Evolutionary conservation across 371 early-diverging fungal genomes (phyloP).

Genomic region (Lichtheimia ornata): DNA sequence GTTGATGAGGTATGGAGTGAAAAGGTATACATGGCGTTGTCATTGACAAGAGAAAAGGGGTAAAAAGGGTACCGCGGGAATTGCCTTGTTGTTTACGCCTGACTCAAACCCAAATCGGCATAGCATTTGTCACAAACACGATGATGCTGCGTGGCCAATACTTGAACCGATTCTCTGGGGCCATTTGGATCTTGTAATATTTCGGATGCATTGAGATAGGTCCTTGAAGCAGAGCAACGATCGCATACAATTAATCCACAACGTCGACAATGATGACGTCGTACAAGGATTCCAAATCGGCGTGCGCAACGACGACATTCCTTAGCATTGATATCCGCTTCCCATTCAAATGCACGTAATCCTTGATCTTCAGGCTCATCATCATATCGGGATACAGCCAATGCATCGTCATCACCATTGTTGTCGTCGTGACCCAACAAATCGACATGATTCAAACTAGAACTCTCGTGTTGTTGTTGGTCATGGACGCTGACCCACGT

Average conservation of each 20-base stretch:
- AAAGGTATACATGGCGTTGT: neutral
- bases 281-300: slow-evolving; percentile 62
- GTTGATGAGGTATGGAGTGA: neutral
- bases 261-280: slow-evolving; percentile 88
- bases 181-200: slow-evolving; percentile 55
- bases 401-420: neutral
- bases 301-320: slow-evolving; percentile 69
- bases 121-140: slow-evolving; percentile 64
- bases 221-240: slow-evolving; percentile 63
- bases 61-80: slow-evolving; percentile 1
- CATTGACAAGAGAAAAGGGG: neutral
- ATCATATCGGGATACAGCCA: neutral
- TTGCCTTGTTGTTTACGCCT: slow-evolving; percentile 11
- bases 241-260: slow-evolving; percentile 86
- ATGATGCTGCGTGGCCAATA: slow-evolving; percentile 49
- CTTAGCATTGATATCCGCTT: slow-evolving; percentile 64
- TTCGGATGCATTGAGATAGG: slow-evolving; percentile 49
- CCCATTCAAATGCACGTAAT: slow-evolving; percentile 61
- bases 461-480: slow-evolving; percentile 12
- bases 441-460: slow-evolving; percentile 33
- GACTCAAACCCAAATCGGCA: slow-evolving; percentile 26
- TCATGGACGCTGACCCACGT: slow-evolving; percentile 1
- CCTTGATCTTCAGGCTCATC: neutral
- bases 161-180: slow-evolving; percentile 29
- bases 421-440: slow-evolving; percentile 27